A percentile compares a stretch with the other conserved stretches of the same genome.
Evolutionary conservation across 1,139 yeast species (phyloP).

Genomic region (Diutina siamensis): DNA sequence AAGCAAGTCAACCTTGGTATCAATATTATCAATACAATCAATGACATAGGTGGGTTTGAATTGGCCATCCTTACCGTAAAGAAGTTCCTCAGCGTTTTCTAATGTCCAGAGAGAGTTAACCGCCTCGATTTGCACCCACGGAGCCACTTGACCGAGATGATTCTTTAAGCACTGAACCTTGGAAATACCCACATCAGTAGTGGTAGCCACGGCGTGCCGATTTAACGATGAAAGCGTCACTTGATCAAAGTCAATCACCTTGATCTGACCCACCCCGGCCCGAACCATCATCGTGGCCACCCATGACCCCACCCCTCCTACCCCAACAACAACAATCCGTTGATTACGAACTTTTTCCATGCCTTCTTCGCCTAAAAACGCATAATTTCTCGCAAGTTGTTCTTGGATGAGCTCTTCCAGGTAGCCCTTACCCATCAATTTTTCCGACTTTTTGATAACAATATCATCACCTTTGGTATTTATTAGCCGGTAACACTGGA

Average conservation of each 20-base stretch:
- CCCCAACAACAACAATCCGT: constrained; percentile 83
- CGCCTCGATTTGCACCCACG: constrained; percentile 81
- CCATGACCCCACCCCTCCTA: constrained; percentile 98
- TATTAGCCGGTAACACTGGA: not conserved
- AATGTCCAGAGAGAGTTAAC: constrained; percentile 67
- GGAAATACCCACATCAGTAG: constrained; percentile 81
- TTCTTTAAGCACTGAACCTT: constrained; percentile 70
- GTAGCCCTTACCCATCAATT: constrained; percentile 17
- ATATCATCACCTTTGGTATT: too few species aligned
- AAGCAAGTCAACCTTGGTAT: constrained; percentile 83
- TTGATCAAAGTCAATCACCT: constrained; percentile 90
- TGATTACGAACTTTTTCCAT: constrained; percentile 65
- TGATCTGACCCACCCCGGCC: constrained; percentile 71
- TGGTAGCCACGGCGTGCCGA: constrained; percentile 86
- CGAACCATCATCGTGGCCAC: constrained; percentile 86
- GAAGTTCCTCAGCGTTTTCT: constrained; percentile 47
- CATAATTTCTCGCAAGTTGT: constrained; percentile 87
- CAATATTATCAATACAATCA: constrained; percentile 93
- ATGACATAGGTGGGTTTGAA: constrained; percentile 58
- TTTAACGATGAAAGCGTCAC: constrained; percentile 85
- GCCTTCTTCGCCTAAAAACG: constrained; percentile 80
- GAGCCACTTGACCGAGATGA: constrained; percentile 63
- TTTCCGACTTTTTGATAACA: too few species aligned
- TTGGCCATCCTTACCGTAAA: constrained; percentile 39
- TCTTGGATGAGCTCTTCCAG: constrained; percentile 76